Conservation (phyloP, 768 basidiomycete species). For the Russula compacta region DNA sequence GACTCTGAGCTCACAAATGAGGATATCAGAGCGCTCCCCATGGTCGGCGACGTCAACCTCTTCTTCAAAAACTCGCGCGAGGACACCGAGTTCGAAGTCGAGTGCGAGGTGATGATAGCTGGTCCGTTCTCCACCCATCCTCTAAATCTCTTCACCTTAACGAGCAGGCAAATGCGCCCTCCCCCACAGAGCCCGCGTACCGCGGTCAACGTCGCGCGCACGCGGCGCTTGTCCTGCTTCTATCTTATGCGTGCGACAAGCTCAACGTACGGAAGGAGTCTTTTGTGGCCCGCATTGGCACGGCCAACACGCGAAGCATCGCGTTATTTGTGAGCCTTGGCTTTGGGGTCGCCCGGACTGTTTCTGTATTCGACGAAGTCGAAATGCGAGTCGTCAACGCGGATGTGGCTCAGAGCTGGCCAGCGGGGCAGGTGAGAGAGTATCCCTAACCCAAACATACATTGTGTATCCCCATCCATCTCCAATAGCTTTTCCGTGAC, state of each 20-base stretch:
- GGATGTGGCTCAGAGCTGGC: neutral
- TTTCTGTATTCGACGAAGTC: conserved; percentile 72
- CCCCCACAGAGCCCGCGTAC: conserved; percentile 47
- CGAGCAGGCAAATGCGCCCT: neutral
- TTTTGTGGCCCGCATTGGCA: conserved; percentile 65
- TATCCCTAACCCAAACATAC: neutral
- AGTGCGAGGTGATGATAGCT: conserved; percentile 91
- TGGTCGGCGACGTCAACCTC: conserved; percentile 91
- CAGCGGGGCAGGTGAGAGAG: conserved; percentile 1
- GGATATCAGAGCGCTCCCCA: conserved; percentile 37
- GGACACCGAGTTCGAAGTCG: conserved; percentile 48
- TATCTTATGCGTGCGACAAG: conserved; percentile 51
- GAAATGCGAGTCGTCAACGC: conserved; percentile 50
- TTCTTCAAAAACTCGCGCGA: conserved; percentile 55
- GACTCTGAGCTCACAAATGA: conserved; percentile 11
- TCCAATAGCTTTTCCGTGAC: no score
- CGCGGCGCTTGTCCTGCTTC: conserved; percentile 54
- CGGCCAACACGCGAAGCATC: conserved; percentile 61
- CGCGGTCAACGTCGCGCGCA: conserved; percentile 60
- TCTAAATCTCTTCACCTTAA: neutral
- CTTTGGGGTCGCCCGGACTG: conserved; percentile 56
- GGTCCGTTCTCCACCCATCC: conserved; percentile 34
- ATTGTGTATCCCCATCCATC: neutral
- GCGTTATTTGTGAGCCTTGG: conserved; percentile 68
- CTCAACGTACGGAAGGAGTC: conserved; percentile 34